These are phyloP conservation scores for Aspergillus panamensis DNA, from an alignment of 495 filamentous ascomycete species.

Conservation along the genomic window DNA sequence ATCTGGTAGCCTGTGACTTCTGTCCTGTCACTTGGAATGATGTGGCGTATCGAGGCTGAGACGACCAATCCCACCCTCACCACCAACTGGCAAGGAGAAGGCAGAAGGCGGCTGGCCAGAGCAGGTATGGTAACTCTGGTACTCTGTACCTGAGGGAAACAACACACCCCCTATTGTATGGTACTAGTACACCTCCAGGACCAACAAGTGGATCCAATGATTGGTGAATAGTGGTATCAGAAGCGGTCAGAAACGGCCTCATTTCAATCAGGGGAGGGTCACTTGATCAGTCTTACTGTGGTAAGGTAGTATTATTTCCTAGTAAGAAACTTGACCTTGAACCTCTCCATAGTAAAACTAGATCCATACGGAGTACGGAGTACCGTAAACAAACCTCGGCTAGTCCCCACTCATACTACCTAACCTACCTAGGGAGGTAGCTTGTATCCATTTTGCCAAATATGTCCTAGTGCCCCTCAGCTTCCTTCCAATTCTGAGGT, in stretches of 20 bases:
- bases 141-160: not conserved
- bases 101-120: not conserved
- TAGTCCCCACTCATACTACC: no score
- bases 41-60: conserved; percentile 16
- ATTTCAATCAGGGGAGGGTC: conserved; percentile 1
- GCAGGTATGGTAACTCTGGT: not conserved
- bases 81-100: not conserved
- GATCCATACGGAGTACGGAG: no score
- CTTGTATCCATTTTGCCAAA: no score
- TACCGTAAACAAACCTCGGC: no score
- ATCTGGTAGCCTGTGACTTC: not conserved
- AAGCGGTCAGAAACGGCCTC: not conserved
- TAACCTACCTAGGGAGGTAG: no score
- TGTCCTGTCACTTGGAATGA: not conserved
- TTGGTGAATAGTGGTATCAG: conserved; percentile 4
- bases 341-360: no score
- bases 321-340: no score
- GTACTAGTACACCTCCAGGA: not conserved
- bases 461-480: no score
- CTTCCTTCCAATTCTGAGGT: no score
- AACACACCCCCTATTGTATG: conserved; percentile 3
- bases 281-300: conserved; percentile 2
- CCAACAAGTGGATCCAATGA: not conserved
- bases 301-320: no score
- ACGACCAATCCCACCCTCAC: not conserved